Conservation (phyloP, 2,329 filamentous ascomycete genomes). For the Pseudogymnoascus sp. region DNA sequence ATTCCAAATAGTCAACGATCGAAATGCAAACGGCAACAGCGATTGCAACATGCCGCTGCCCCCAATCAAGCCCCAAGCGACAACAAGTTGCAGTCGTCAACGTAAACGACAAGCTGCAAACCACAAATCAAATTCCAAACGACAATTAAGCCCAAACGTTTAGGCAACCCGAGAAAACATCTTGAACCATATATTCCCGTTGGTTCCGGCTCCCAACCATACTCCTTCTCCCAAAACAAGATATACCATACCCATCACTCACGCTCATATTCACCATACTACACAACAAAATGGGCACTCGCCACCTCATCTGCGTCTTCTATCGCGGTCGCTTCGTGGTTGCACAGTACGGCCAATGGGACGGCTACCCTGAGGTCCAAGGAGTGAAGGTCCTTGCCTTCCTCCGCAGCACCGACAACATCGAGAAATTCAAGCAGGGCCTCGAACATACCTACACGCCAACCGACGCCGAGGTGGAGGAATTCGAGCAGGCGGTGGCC, state of each 20-base stretch:
- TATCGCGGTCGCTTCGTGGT: constrained; percentile 12
- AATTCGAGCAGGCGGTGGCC: background rate
- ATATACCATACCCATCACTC: background rate
- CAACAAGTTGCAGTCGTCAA: no score
- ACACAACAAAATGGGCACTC: background rate
- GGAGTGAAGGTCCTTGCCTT: constrained; percentile 22
- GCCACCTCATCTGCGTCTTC: constrained; percentile 7
- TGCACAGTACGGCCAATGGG: constrained; percentile 26
- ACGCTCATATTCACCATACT: background rate
- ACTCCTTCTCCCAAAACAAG: background rate
- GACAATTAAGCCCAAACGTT: no score
- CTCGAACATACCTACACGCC: constrained; percentile 18
- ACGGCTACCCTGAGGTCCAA: constrained; percentile 23
- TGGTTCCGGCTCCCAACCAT: background rate
- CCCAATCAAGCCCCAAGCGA: no score
- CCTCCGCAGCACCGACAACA: constrained; percentile 19
- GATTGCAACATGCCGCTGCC: no score
- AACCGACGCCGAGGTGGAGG: background rate
- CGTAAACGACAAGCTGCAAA: no score
- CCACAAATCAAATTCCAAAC: no score
- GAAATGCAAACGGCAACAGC: background rate
- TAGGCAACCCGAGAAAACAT: background rate
- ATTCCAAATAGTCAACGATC: background rate
- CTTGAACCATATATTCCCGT: background rate
- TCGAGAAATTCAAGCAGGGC: constrained; percentile 20